Conservation (phyloP, 1,284 basidiomycete genomes). For the Binderoboletus segoi region DNA sequence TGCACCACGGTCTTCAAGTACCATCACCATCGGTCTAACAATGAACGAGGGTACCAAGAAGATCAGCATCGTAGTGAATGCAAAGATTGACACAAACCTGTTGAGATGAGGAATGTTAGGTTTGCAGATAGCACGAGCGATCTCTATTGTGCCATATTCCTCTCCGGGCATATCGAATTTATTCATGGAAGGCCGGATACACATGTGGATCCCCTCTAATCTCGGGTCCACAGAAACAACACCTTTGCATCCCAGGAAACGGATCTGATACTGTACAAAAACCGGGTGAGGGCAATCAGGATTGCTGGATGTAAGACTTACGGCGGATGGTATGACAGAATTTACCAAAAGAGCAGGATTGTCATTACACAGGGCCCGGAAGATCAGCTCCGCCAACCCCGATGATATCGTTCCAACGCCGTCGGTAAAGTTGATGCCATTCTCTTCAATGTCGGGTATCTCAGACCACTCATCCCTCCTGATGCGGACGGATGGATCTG, state of each 20-base stretch:
- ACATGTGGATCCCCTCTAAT: conserved; percentile 56
- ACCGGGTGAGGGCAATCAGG: not conserved
- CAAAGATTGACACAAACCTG: conserved; percentile 43
- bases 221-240: conserved; percentile 66
- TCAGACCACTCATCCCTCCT: conserved; percentile 57
- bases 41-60: not conserved
- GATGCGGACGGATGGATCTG: conserved; percentile 69
- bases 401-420: conserved; percentile 77
- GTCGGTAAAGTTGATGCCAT: conserved; percentile 64
- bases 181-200: conserved; percentile 69
- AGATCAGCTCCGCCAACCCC: conserved; percentile 59
- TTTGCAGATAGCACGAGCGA: conserved; percentile 60
- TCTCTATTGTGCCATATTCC: conserved; percentile 64
- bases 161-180: conserved; percentile 63
- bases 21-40: conserved; percentile 64
- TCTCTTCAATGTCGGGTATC: conserved; percentile 52
- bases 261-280: conserved; percentile 63
- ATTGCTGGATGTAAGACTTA: conserved; percentile 36
- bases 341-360: conserved; percentile 40
- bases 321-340: conserved; percentile 57
- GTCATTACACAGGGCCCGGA: conserved; percentile 50
- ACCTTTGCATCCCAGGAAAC: conserved; percentile 78
- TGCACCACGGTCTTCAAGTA: conserved; percentile 68
- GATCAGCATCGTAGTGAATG: not conserved
- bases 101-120: conserved; percentile 66